Evolutionary conservation across 345 rosid species (phyloP).

Genomic region (Noccaea bulbosa): DNA sequence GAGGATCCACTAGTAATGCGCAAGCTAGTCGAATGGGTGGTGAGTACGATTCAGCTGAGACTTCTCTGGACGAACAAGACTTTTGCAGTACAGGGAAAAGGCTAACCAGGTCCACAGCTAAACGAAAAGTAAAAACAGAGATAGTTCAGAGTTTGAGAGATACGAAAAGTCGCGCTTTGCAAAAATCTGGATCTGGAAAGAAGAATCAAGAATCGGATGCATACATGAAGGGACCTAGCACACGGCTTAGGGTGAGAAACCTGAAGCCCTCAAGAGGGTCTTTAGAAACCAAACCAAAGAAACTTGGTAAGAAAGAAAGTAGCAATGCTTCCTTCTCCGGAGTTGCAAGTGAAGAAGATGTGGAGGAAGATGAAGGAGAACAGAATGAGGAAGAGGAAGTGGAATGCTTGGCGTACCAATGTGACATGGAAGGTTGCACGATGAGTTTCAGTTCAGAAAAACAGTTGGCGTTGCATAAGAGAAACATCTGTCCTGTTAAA

Average conservation of each 20-base stretch:
- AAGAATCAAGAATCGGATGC: slow-evolving; percentile 50
- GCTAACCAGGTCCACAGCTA: slow-evolving; percentile 44
- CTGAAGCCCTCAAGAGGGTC: slow-evolving; percentile 51
- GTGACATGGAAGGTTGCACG: slow-evolving; percentile 90
- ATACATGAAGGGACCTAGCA: slow-evolving; percentile 74
- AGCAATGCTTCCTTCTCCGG: slow-evolving; percentile 44
- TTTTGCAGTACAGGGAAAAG: slow-evolving; percentile 20
- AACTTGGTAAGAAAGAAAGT: slow-evolving; percentile 51
- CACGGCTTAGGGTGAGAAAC: slow-evolving; percentile 71
- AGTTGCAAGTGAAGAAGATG: slow-evolving; percentile 46
- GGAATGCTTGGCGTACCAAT: slow-evolving; percentile 50
- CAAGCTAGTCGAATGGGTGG: slow-evolving; percentile 42
- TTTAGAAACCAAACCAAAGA: slow-evolving; percentile 54
- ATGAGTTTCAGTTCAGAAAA: slow-evolving; percentile 82
- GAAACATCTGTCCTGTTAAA: slow-evolving; percentile 85
- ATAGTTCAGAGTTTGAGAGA: slow-evolving; percentile 42
- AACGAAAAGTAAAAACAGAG: slow-evolving; percentile 45
- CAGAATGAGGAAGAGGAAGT: slow-evolving; percentile 56
- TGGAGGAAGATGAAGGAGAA: slow-evolving; percentile 63
- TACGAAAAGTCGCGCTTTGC: slow-evolving; percentile 19
- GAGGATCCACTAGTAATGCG: slow-evolving; percentile 27
- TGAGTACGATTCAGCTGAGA: slow-evolving; percentile 52
- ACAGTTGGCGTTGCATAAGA: slow-evolving; percentile 75
- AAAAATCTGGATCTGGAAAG: slow-evolving; percentile 36
- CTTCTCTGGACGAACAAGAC: slow-evolving; percentile 37